Evolutionary conservation across 106 monocot genomes (phyloP), one percentile per base, ranked within the genome.

Genomic region (Allium fistulosum): DNA sequence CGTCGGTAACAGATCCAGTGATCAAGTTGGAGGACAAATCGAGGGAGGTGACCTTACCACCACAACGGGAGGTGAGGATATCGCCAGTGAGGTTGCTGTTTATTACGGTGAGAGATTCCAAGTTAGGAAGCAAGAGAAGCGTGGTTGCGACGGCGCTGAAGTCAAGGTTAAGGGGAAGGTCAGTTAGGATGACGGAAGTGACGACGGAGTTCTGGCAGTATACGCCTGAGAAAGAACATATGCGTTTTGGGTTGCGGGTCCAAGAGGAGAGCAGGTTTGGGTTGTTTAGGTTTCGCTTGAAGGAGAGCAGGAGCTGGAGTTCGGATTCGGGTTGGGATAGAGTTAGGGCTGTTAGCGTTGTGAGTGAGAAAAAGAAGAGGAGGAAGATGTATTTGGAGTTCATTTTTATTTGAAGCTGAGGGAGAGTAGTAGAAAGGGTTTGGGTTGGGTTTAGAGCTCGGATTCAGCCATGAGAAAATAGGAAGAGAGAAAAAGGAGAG

Each of bases 211-310:
- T 56, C 22, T 76, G 5, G 86, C 90, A 90, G 9, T 71, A 51
- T 63, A 87, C 84, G 69, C 84, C 87, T 70, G 59, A 14, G 79
- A 80, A 87, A 27, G 84, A 71, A 76, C 90, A 90, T 15, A 79
- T 68, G 18, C 53, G 68, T 77, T 27, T 26, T 6, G 4, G 11
- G 53, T 11, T 8, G 37, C 37, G 37, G 37, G 37, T 37, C 53
- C 53, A 55, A 15, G 53, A 12, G 53, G 53, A 15, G 53, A 55
- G 53, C 13, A 55, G 53, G 53, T 15, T 55, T 11, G 13, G 53
- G 53, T 55, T 55, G 53, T 11, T 11, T 15, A 55, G 15, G 53
- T 11, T 12, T 11, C 15, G 11, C 15, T 55, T 55, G 53, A 55
- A 55, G 53, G 53, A 55, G 53, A 55, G 53, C 1, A 55, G 53